Evolutionary conservation across 2,329 filamentous ascomycete species (phyloP), one percentile per base, ranked within the genome.

Genomic region (Acephala macrosclerotiorum): DNA sequence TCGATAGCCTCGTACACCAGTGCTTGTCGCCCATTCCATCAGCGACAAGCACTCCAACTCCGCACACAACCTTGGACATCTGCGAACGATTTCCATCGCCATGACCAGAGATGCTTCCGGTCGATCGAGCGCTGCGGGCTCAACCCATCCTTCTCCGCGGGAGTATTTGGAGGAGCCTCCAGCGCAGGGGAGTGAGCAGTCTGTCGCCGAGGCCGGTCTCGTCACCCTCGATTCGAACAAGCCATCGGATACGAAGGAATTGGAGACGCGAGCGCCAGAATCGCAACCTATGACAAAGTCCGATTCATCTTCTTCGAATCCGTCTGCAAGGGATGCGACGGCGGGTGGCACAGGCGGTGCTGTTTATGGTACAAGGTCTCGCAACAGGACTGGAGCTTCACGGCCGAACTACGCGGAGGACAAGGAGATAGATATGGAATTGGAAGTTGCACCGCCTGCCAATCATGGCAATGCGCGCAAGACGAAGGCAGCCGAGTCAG

Each of bases 341-440:
- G 40, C 51, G 14, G 59, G 49, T 62, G 69, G 63, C 29, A 45
- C 68, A 14, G 66, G 66, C 51, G 56, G 67, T 29, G 68, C 68
- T 29, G 68, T 40, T 35, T 97, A 99, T 80, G 95, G 95, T 75
- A 99, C 96, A 77, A 91, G 94, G 74, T 97, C 94, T 73, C 91
- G 96, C 78, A 97, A 97, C 80, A 91, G 94, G 75, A 90, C 87
- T 65, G 91, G 91, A 74, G 88, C 86, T 71, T 86, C 91, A 73
- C 91, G 96, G 72, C 89, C 91, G 71, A 99, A 99, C 80, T 99
- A 99, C 79, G 95, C 96, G 59, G 96, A 99, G 81, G 92, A 95
- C 79, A 92, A 87, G 80, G 95, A 97, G 79, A 84, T 94, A 72
- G 95, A 98, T 75, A 89, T 92, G 79, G 96, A 98, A 77, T 93